These are phyloP conservation scores for Russula vinacea DNA, from an alignment of 768 basidiomycete species.

Conservation along the genomic window DNA sequence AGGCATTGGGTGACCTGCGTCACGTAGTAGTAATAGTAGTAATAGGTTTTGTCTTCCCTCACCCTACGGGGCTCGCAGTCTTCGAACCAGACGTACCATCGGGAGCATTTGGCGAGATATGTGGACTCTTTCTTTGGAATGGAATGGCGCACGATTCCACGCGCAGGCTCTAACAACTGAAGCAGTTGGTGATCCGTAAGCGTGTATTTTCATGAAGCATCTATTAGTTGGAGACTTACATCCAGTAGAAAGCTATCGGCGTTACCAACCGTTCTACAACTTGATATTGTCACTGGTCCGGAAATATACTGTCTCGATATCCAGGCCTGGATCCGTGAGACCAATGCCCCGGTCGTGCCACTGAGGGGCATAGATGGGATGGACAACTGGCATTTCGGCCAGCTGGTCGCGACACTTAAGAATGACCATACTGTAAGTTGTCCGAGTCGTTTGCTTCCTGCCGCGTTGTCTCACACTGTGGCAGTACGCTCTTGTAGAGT, in stretches of 20 bases:
- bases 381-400: not conserved
- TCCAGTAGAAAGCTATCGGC: not conserved
- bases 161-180: not conserved
- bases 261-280: not conserved
- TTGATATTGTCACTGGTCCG: not conserved
- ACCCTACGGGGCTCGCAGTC: too few species aligned
- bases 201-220: not conserved
- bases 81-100: not conserved
- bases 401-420: slow-evolving; percentile 4
- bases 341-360: not conserved
- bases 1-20: too few species aligned
- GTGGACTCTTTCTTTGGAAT: not conserved
- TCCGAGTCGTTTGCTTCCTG: too few species aligned
- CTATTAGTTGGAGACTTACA: not conserved
- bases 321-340: slow-evolving; percentile 8
- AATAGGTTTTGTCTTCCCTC: too few species aligned
- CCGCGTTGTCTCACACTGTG: not conserved
- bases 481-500: slow-evolving; percentile 12
- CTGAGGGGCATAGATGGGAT: not conserved
- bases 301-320: not conserved
- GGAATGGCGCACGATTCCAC: not conserved
- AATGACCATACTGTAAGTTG: slow-evolving; percentile 10
- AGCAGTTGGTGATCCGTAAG: not conserved
- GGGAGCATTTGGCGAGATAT: not conserved
- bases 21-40: too few species aligned